A percentile compares a stretch with the other conserved stretches of the same genome.
phyloP scores from a whole-genome alignment of 305 asterid genomes.

The Galium porrigens region DNA sequence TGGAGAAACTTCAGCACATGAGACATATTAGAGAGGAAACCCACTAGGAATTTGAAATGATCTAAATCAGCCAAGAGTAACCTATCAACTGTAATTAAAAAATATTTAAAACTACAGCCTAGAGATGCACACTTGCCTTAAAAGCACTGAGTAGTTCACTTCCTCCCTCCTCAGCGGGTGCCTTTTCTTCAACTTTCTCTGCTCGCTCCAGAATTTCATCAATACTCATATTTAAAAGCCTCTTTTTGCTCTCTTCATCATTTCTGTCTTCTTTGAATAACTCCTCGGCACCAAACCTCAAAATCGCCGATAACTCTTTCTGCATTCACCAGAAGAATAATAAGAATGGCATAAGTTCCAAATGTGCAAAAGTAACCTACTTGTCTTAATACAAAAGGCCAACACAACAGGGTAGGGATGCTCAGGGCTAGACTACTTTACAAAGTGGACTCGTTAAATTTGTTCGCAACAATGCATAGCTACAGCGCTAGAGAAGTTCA shows the following conservation, averaged over 20 bases:
- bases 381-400: background rate
- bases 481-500: background rate
- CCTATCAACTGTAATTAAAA: slow-evolving; percentile 6
- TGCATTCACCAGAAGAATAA: slow-evolving; percentile 23
- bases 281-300: slow-evolving; percentile 99
- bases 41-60: too few relatives aligned
- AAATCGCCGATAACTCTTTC: slow-evolving; percentile 97
- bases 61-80: background rate
- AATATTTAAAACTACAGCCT: slow-evolving; percentile 7
- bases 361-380: background rate
- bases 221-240: slow-evolving; percentile 86
- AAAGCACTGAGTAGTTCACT: slow-evolving; percentile 78
- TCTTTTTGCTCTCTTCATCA: slow-evolving; percentile 91
- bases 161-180: slow-evolving; percentile 57
- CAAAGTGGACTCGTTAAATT: background rate
- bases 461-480: background rate
- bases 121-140: slow-evolving; percentile 42
- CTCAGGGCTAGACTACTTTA: background rate
- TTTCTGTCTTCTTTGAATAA: slow-evolving; percentile 81
- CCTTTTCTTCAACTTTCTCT: slow-evolving; percentile 91
- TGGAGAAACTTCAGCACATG: background rate
- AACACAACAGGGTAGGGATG: background rate
- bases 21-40: background rate
- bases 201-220: slow-evolving; percentile 99
- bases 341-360: background rate